phyloP scores from a whole-genome alignment of 305 asterid species.

The Nicotiana rustica region DNA sequence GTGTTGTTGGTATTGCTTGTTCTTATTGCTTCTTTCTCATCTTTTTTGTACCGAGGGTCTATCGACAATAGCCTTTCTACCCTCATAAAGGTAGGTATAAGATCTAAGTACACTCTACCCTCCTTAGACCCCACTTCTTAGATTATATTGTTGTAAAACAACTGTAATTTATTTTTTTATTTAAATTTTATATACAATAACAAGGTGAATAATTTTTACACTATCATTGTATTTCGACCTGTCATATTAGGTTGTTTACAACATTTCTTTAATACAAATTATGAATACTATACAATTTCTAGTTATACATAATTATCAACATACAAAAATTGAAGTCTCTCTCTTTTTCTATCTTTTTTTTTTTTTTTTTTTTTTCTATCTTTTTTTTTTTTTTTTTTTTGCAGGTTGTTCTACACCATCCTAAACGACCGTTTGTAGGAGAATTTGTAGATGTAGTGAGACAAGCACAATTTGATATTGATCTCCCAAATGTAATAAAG shows the following conservation, averaged over 20 bases:
- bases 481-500: conserved; percentile 30
- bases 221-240: not conserved
- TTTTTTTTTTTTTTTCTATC: not conserved
- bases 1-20: too few species aligned
- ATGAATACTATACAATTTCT: not conserved
- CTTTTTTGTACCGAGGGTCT: too few species aligned
- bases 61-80: too few species aligned
- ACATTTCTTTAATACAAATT: not conserved
- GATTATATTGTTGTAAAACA: not conserved
- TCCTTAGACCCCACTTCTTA: too few species aligned
- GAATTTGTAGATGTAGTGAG: conserved; percentile 30
- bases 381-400: not conserved
- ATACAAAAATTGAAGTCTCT: too few species aligned
- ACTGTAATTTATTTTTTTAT: not conserved
- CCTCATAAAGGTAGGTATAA: too few species aligned
- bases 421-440: not conserved
- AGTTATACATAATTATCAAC: not conserved
- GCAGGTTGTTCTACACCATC: conserved; percentile 28
- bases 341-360: not conserved
- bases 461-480: conserved; percentile 29
- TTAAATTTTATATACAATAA: not conserved
- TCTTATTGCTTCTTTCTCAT: too few species aligned
- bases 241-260: not conserved
- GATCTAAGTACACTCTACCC: too few species aligned
- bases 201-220: not conserved